A percentile compares a stretch with the other conserved stretches of the same genome.
phyloP scores from a whole-genome alignment of 129 eudicot species.

The Chrysanthemum makinoi region DNA sequence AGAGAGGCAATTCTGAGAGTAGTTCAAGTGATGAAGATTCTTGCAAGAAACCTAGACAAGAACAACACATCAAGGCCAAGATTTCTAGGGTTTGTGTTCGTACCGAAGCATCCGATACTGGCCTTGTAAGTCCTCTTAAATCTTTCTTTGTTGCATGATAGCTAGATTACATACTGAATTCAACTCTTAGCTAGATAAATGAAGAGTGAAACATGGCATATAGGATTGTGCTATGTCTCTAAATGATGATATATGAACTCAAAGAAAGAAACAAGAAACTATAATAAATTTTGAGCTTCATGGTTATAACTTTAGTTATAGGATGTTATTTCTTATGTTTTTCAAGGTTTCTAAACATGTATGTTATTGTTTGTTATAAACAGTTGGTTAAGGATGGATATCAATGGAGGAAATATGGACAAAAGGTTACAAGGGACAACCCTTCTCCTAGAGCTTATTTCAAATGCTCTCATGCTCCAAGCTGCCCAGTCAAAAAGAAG shows the following conservation, averaged over 20 bases:
- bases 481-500: conserved; percentile 97
- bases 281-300: background rate
- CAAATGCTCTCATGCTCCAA: conserved; percentile 97
- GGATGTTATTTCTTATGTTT: background rate
- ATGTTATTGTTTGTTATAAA: background rate
- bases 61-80: conserved; percentile 64
- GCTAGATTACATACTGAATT: background rate
- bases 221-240: background rate
- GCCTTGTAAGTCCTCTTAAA: conserved; percentile 58
- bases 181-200: background rate
- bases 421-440: conserved; percentile 96
- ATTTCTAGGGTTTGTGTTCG: conserved; percentile 53
- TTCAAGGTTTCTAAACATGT: conserved; percentile 9
- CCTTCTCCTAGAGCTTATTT: conserved; percentile 99
- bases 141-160: too few species aligned
- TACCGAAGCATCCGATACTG: conserved; percentile 78
- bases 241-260: too few species aligned
- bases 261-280: background rate
- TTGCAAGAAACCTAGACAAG: conserved; percentile 71
- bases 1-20: conserved; percentile 53
- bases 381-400: conserved; percentile 94
- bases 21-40: conserved; percentile 91
- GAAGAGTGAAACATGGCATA: background rate
- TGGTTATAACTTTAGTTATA: background rate
- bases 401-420: conserved; percentile 99